Base-by-base conservation (phyloP, 192 early-diverging fungal species). In the Haplosporangium gracile region DNA sequence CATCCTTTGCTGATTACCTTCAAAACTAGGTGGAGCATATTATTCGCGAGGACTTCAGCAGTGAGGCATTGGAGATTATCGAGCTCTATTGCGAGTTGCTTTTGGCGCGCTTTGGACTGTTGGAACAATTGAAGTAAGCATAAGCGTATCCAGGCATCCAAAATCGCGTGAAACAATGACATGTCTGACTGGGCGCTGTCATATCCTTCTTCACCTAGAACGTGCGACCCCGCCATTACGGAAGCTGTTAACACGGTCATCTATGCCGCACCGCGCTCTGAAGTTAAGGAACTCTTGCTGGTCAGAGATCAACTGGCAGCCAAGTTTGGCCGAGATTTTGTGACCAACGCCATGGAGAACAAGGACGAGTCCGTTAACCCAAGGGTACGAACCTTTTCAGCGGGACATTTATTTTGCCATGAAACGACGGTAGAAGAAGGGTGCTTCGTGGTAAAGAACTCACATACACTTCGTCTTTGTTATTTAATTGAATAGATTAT, bases 21-120 rank as follows among this genome's bases (percentile, higher is more conserved):
- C 72, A 16, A n/a, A 57, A 26, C 2, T 74, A 89, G 89, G 89
- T 89, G 7, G 97, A 99, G 75, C 92, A 95, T 82, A 97, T 99
- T 70, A 99, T 99, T 74, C 94, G 98, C 24, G 97, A 99, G 75
- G 98, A 99, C 90, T 95, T 95, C 70, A 91, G 92, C 73, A 91
- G 95, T n/a, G 98, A 99, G 85, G 98, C 97, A 3, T 86, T 99
- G 90, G 98, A 99, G 85, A 96, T 98, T 47, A 88, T 99, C 49
- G 97, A 98, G 82, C 93, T 98, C 32, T 97, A 96, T 79, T 97
- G 96, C 76, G 97, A 99, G 78, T 87, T 97, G 34, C 86, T 99
- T 24, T 77, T 94, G 45, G 96, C 98, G 9, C 93, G 98, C 18
- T 96, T 96, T 79, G 97, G 96, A 1, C 85, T 99, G 49, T 68